phyloP scores from a whole-genome alignment of 1,139 yeast genomes.

The Scheffersomyces stambukii region DNA sequence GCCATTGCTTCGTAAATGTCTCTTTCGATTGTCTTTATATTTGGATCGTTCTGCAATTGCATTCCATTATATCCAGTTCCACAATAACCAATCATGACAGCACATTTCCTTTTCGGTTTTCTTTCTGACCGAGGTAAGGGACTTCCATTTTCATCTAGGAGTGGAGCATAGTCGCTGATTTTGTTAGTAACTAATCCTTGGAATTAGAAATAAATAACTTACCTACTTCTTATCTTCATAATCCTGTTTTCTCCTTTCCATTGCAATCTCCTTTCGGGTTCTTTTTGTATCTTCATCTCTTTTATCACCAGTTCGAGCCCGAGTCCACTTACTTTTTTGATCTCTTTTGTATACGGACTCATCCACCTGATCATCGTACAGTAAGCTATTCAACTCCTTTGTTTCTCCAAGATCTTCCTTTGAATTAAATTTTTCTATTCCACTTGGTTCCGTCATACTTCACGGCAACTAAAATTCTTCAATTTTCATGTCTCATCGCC shows the following conservation, averaged over 20 bases:
- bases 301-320: conserved; percentile 28
- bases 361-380: conserved; percentile 14
- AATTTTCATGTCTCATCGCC: conserved; percentile 2
- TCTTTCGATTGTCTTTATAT: conserved; percentile 87
- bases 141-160: conserved; percentile 59
- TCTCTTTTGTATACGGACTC: conserved; percentile 36
- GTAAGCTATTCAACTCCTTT: background rate
- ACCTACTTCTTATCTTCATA: conserved; percentile 23
- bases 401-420: background rate
- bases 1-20: conserved; percentile 83
- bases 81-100: conserved; percentile 91
- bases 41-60: conserved; percentile 83
- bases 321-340: conserved; percentile 40
- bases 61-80: conserved; percentile 98
- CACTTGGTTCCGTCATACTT: background rate
- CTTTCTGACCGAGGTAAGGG: conserved; percentile 59
- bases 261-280: conserved; percentile 4
- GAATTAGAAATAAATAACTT: conserved; percentile 21
- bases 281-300: conserved; percentile 3
- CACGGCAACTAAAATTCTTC: background rate
- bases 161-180: conserved; percentile 34
- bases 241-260: conserved; percentile 11
- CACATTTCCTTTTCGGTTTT: conserved; percentile 82
- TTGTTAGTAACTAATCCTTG: conserved; percentile 19
- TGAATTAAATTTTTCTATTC: background rate